Base-by-base conservation (phyloP, 495 filamentous ascomycete genomes). In the Podospora tetraspora region DNA sequence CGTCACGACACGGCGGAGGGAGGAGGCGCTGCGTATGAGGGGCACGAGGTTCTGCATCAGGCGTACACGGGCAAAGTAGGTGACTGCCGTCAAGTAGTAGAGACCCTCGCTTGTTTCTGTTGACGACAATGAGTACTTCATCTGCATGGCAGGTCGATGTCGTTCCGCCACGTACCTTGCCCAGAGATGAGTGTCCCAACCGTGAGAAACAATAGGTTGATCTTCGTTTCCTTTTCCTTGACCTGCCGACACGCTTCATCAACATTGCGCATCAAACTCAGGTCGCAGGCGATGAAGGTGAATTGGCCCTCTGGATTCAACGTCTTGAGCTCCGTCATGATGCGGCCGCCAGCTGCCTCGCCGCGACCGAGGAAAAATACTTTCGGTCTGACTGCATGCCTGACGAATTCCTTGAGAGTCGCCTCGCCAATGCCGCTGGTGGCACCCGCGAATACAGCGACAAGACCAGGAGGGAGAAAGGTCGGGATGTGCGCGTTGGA, bases 31-130 rank as follows among this genome's bases (percentile, higher is more conserved):
- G 22, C 76, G 76, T 0, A 92, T 72, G 0, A 85, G 81, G 0
- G 90, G 89, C 4, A 92, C 83, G 1, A 92, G 82, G 70, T 90
- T 88, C 57, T 75, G 64, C 21, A 84, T 82, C 73, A 91, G 90
- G 58, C 89, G 84, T 58, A 84, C 80, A 16, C 90, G 87, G 29
- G 84, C 78, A 76, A 91, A 91, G 78, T 86, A 87, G 62, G 77
- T 79, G 4, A 90, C 74, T 23, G 84, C 77, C 59, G 84, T 76
- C 67, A 82, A 81, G 32, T 78, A 76, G 69, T 88, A 79, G 19
- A 92, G 79, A 22, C 79, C 82, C 74, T 92, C 91, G 3, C 71
- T 25, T 0, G 89, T 90, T 62, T 88, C 87, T 84, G 64, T 16
- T 13, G 37, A 52, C 1, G 21, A 1, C 5, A 6, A 61, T 27